phyloP scores from a whole-genome alignment of 805 yeast genomes.

The Wickerhamiella azymoides region DNA sequence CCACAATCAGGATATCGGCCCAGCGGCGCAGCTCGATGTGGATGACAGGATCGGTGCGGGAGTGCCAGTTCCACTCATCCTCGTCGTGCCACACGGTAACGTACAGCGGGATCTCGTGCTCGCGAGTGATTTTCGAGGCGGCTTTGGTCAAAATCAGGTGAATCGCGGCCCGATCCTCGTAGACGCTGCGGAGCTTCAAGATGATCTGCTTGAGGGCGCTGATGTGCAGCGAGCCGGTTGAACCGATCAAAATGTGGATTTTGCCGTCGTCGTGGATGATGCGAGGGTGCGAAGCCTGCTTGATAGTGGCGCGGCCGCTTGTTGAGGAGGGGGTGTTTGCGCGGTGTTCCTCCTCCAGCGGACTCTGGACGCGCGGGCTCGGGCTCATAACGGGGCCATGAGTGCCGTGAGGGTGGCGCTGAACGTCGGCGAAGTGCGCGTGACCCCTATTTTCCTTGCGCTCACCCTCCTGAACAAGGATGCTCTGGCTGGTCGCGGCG shows the following conservation, averaged over 20 bases:
- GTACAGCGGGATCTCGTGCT: conserved; percentile 44
- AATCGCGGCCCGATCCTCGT: conserved; percentile 65
- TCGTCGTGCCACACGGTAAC: conserved; percentile 83
- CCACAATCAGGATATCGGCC: conserved; percentile 88
- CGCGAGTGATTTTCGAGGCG: conserved; percentile 64
- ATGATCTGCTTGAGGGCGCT: conserved; percentile 66
- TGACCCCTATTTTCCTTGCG: conserved; percentile 4
- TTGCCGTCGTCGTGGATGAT: conserved; percentile 73
- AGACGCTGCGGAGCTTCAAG: conserved; percentile 66
- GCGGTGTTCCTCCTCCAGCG: not conserved
- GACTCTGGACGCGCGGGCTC: not conserved
- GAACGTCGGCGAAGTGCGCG: conserved; percentile 18
- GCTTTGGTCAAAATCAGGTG: conserved; percentile 77
- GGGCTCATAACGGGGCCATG: not conserved
- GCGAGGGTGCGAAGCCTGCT: conserved; percentile 38
- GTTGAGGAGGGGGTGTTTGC: not conserved
- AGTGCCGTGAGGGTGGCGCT: conserved; percentile 1
- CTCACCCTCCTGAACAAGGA: conserved; percentile 7
- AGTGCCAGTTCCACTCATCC: conserved; percentile 94
- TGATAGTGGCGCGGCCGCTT: conserved; percentile 14
- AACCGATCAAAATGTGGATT: conserved; percentile 71
- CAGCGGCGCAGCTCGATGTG: conserved; percentile 91
- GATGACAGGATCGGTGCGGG: conserved; percentile 75
- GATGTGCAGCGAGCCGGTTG: conserved; percentile 80
- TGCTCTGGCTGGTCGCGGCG: not conserved